Base-by-base conservation (phyloP, 2,329 filamentous ascomycete species). In the Ophiostoma sp. region DNA sequence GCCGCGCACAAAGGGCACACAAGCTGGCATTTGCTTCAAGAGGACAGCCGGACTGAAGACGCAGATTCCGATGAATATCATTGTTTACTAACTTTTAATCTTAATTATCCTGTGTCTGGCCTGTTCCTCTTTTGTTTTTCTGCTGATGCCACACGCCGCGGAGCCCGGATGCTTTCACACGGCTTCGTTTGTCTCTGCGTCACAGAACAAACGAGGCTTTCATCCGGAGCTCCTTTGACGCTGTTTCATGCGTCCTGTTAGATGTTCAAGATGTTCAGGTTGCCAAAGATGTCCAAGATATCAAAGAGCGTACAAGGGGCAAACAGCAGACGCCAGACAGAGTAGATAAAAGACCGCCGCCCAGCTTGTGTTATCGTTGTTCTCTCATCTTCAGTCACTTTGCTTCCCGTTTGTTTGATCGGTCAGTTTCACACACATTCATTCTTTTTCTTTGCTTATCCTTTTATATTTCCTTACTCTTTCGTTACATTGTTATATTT, bases 161-260 rank as follows among this genome's bases (percentile, higher is more conserved):
- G 65, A 67, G 27, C 39, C 65, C 35, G 41, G 39, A 48, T 44
- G 65, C 65, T 33, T 41, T n/a, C 41, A 41, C 62, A 27, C 36
- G 36, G 27, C 31, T 67, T 44, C 44, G 41, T 33, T 67, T 48
- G 44, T 67, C 27, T 35, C 20, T 15, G 36, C 64, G 36, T 23
- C 60, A 15, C 52, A 57, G 11, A n/a, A 57, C 52, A 57, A 27
- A 57, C 52, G 52, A 31, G 52, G 52, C n/a, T 27, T 57, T 57
- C 10, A 11, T 35, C 62, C 13, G 17, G 36, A 33, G 11, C 33
- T 39, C 10, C 36, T 65, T 65, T 65, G 27, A 35, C 57, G 15
- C 33, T 35, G 15, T 27, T 65, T 65, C 39, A 39, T 39, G 7
- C 36, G 6, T 39, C 15, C 15, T 41, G 11, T 15, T 2, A 41